Conservation (phyloP, 2,329 filamentous ascomycete genomes). For the Hymenotorrendiella dingleyae region DNA sequence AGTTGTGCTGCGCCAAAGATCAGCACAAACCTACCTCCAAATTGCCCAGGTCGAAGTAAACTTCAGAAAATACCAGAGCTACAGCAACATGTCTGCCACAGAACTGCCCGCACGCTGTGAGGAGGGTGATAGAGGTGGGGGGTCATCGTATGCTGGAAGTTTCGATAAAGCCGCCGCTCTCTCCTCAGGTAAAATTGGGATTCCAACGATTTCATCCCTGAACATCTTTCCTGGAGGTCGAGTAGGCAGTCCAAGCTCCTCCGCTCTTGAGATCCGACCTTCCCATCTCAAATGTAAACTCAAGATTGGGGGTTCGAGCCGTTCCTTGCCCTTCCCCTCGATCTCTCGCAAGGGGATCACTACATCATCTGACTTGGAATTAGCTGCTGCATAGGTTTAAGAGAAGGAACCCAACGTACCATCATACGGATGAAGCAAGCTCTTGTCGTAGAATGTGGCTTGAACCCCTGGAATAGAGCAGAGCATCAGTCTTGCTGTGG, state of each 20-base stretch:
- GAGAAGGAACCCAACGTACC: slow-evolving; percentile 6
- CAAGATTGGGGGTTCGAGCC: slow-evolving; percentile 8
- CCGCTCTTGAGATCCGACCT: slow-evolving; percentile 10
- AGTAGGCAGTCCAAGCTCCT: slow-evolving; percentile 8
- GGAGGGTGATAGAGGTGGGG: too few relatives aligned
- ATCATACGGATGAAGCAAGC: slow-evolving; percentile 16
- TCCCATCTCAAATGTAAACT: slow-evolving; percentile 14
- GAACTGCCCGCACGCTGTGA: too few relatives aligned
- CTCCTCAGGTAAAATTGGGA: slow-evolving; percentile 11
- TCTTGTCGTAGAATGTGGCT: slow-evolving; percentile 15
- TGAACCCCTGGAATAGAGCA: slow-evolving; percentile 16
- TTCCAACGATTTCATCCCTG: slow-evolving; percentile 1
- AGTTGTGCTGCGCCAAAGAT: too few relatives aligned
- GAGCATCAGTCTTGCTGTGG: slow-evolving; percentile 8
- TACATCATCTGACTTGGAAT: slow-evolving; percentile 8
- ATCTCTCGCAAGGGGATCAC: slow-evolving; percentile 9
- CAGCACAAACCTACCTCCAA: too few relatives aligned
- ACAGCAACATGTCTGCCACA: not conserved
- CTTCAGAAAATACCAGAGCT: too few relatives aligned
- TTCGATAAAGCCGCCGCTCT: not conserved
- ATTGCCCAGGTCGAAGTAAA: too few relatives aligned
- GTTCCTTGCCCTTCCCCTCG: slow-evolving; percentile 16
- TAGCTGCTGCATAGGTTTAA: not conserved
- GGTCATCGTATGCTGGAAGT: too few relatives aligned
- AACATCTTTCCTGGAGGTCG: slow-evolving; percentile 22